Evolutionary conservation across 2,329 filamentous ascomycete species (phyloP).

Genomic region (Claviceps arundinis): DNA sequence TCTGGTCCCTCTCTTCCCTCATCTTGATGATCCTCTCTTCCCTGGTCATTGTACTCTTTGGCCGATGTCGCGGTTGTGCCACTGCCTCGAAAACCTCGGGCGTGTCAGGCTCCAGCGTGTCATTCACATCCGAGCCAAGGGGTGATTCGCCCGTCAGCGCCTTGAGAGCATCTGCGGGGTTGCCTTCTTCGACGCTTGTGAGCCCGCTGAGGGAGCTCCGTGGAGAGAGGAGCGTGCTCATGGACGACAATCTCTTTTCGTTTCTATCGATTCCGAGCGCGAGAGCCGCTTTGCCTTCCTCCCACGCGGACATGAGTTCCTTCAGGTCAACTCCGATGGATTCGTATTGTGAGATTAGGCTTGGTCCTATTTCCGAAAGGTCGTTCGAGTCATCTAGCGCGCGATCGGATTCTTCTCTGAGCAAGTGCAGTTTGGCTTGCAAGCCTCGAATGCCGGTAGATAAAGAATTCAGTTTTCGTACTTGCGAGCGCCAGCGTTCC

Average conservation of each 20-base stretch:
- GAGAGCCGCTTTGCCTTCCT: constrained; percentile 71
- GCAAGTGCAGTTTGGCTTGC: constrained; percentile 85
- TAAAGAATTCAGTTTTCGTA: constrained; percentile 76
- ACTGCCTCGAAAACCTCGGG: constrained; percentile 87
- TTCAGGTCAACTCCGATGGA: constrained; percentile 82
- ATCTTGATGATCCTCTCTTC: constrained; percentile 83
- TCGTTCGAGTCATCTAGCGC: constrained; percentile 61
- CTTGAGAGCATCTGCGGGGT: constrained; percentile 51
- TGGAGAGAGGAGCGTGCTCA: constrained; percentile 46
- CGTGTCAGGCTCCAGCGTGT: constrained; percentile 47
- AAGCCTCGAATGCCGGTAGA: constrained; percentile 83
- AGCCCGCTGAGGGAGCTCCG: constrained; percentile 53
- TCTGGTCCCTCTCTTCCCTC: constrained; percentile 69
- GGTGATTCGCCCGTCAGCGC: constrained; percentile 61
- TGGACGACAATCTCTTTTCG: constrained; percentile 53
- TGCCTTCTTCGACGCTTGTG: constrained; percentile 43
- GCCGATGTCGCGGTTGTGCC: constrained; percentile 45
- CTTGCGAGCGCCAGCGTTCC: constrained; percentile 73
- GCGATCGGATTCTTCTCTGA: constrained; percentile 79
- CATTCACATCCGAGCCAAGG: constrained; percentile 37
- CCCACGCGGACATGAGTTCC: constrained; percentile 71
- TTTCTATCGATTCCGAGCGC: constrained; percentile 72
- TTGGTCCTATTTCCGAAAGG: constrained; percentile 62
- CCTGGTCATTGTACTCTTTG: constrained; percentile 58
- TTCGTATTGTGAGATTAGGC: constrained; percentile 81